Conservation (phyloP, 2,329 filamentous ascomycete species). For the Verruconis gallopava region DNA sequence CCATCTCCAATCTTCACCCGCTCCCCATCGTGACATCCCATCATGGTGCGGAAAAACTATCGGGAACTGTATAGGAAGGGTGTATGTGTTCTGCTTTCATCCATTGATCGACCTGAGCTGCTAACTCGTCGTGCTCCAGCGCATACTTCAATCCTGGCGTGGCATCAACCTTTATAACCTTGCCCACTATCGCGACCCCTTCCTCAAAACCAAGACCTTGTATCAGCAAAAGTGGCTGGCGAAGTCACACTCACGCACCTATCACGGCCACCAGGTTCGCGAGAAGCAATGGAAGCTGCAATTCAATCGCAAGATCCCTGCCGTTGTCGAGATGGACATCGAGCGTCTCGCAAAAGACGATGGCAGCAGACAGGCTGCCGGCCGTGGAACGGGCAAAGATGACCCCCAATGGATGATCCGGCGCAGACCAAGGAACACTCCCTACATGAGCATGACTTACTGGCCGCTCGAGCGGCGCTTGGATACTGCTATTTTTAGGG, state of each 20-base stretch:
- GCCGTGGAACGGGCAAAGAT: constrained; percentile 63
- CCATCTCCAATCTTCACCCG: no score
- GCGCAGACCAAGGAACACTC: constrained; percentile 38
- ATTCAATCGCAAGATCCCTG: constrained; percentile 69
- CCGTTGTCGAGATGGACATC: constrained; percentile 76
- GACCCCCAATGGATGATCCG: constrained; percentile 11
- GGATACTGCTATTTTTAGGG: constrained; percentile 88
- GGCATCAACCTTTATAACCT: constrained; percentile 96
- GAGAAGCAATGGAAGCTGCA: constrained; percentile 91
- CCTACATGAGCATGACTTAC: constrained; percentile 95
- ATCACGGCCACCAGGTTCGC: constrained; percentile 89
- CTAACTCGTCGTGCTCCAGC: constrained; percentile 38
- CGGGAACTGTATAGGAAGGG: background rate
- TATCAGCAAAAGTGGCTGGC: constrained; percentile 98
- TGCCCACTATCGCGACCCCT: constrained; percentile 37
- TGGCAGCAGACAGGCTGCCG: constrained; percentile 70
- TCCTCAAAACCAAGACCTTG: constrained; percentile 47
- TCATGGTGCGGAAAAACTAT: background rate
- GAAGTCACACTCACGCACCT: constrained; percentile 70
- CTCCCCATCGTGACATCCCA: background rate
- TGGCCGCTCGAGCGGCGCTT: constrained; percentile 80
- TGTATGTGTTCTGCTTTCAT: background rate
- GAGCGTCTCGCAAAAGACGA: constrained; percentile 66
- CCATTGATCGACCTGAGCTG: background rate
- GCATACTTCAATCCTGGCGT: constrained; percentile 92